Conservation (phyloP, 2,329 filamentous ascomycete species). For the Talaromyces amestolkiae region DNA sequence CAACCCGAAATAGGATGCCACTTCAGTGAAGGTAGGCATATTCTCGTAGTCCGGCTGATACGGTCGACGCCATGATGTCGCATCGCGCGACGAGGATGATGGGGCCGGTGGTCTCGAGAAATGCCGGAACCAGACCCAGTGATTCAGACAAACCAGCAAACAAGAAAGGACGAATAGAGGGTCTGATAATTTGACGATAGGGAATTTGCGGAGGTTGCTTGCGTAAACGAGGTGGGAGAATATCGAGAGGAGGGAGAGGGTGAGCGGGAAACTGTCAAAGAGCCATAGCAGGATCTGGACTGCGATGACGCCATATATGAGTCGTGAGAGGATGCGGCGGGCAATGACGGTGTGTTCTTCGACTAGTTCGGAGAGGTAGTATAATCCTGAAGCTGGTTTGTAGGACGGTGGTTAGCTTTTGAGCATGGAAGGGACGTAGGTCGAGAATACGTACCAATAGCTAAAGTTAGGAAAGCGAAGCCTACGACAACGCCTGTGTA, state of each 20-base stretch:
- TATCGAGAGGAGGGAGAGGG: constrained; percentile 71
- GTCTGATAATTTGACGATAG: constrained; percentile 79
- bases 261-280: constrained; percentile 81
- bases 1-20: constrained; percentile 91
- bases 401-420: not conserved
- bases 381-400: constrained; percentile 79
- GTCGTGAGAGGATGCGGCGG: constrained; percentile 76
- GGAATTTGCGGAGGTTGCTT: constrained; percentile 75
- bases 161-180: constrained; percentile 84
- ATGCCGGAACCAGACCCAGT: constrained; percentile 93
- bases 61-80: constrained; percentile 36
- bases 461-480: constrained; percentile 90
- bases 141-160: constrained; percentile 79
- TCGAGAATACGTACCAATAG: constrained; percentile 64
- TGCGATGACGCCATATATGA: constrained; percentile 79
- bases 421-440: constrained; percentile 9
- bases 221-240: constrained; percentile 80
- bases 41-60: constrained; percentile 44
- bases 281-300: constrained; percentile 72
- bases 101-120: constrained; percentile 65
- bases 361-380: constrained; percentile 96
- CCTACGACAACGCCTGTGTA: constrained; percentile 83
- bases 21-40: constrained; percentile 84
- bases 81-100: constrained; percentile 22
- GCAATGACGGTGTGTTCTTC: constrained; percentile 95